Base-by-base conservation (phyloP, 2,329 filamentous ascomycete species). In the Sporothrix pallida region DNA sequence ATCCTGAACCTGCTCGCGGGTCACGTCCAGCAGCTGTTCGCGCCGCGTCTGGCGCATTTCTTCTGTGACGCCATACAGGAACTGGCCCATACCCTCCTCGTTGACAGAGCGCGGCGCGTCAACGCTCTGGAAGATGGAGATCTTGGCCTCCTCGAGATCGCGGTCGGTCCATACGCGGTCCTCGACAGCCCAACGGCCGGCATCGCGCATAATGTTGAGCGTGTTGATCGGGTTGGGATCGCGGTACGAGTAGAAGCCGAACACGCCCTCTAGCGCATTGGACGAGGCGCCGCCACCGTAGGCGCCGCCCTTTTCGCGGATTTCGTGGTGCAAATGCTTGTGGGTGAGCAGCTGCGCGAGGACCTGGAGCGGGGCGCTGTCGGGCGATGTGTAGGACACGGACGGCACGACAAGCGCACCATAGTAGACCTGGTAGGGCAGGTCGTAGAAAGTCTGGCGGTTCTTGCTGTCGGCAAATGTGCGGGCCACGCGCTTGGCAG, bases 341-440 rank as follows among this genome's bases (percentile, higher is more conserved):
- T 99, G 95, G 0, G 95, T 98, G 46, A 99, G 88, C 20, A 99
- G 89, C 81, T 98, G 94, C 13, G 95, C 91, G 26, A 99, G 89
- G 56, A 98, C 92, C 78, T 95, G 94, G 17, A 98, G 89, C 0
- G 94, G 88, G 0, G 96, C 93, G 56, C 92, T 91, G 71, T 92
- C 87, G 0, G 90, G 81, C 60, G 93, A 89, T 3, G 90, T 91
- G 82, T 98, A 99, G 0, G 95, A 93, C 0, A 92, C 92, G 0
- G 95, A 97, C 7, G 93, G 91, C 15, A 97, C 83, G 20, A 94
- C 92, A 62, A 96, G 87, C 17, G 91, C 92, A 8, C 95, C 94
- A 80, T 98, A 98, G 81, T 97, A 98, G 48, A 99, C 96, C 83
- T 99, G 96, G 83, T 97, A 99, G 0, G 96, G 96, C 20, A 99